Conservation (phyloP, 1,284 basidiomycete genomes). For the Mycena sp. region DNA sequence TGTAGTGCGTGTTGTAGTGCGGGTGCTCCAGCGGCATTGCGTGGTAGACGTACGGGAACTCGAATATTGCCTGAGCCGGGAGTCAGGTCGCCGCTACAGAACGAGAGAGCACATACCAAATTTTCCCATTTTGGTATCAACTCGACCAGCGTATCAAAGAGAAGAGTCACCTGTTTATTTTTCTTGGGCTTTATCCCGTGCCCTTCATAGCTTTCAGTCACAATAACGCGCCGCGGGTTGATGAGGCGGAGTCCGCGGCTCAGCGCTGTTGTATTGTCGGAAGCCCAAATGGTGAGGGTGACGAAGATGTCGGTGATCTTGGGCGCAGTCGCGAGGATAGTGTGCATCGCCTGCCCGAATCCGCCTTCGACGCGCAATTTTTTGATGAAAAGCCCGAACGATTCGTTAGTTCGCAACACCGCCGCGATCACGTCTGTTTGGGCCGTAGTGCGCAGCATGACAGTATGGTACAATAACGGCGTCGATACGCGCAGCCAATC, state of each 20-base stretch:
- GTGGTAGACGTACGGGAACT: not conserved
- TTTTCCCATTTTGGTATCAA: not conserved
- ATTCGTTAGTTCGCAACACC: not conserved
- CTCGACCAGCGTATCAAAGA: not conserved
- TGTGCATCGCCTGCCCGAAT: conserved; percentile 5
- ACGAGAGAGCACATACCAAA: no score
- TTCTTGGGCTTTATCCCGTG: not conserved
- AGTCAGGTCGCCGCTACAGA: no score
- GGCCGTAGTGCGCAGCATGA: not conserved
- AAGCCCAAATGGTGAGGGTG: not conserved
- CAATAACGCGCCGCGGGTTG: no score
- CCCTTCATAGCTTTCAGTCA: no score
- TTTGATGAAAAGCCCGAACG: not conserved
- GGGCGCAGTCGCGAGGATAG: not conserved
- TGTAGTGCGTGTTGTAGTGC: not conserved
- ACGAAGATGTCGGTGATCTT: conserved; percentile 8
- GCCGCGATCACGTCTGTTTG: not conserved
- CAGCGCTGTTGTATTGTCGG: not conserved
- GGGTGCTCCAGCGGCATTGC: not conserved
- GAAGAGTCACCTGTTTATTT: not conserved
- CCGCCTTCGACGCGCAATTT: conserved; percentile 11
- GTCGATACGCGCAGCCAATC: not conserved
- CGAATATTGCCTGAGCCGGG: not conserved
- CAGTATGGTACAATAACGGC: conserved; percentile 2
- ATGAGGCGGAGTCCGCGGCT: no score